These are phyloP conservation scores for Pulveroboletus frians DNA, from an alignment of 768 basidiomycete genomes.

Conservation along the genomic window DNA sequence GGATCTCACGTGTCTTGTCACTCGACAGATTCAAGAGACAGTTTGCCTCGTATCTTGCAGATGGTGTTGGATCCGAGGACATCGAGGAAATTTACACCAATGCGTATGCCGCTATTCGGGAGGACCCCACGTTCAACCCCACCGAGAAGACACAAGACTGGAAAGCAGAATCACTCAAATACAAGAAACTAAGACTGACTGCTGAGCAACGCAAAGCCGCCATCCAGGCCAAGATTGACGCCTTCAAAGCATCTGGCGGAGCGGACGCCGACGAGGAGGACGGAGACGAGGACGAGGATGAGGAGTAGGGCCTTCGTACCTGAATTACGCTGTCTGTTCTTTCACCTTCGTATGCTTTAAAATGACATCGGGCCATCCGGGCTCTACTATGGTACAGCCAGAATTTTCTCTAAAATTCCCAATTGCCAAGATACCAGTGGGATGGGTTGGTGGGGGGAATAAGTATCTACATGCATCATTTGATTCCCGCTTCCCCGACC, in stretches of 20 bases:
- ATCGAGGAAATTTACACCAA: conserved; percentile 94
- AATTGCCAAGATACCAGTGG: conserved; percentile 54
- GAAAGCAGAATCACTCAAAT: conserved; percentile 79
- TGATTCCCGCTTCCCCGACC: conserved; percentile 39
- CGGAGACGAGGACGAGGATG: conserved; percentile 26
- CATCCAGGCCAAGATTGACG: conserved; percentile 85
- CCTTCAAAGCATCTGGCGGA: conserved; percentile 70
- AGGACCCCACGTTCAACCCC: conserved; percentile 86
- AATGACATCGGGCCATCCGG: conserved; percentile 12
- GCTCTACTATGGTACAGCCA: conserved; percentile 19
- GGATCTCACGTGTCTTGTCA: conserved; percentile 5
- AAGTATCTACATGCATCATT: conserved; percentile 40
- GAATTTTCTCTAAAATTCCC: conserved; percentile 40
- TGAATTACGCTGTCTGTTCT: neutral
- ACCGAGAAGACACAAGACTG: conserved; percentile 88
- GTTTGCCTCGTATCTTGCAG: conserved; percentile 91
- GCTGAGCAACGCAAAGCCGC: conserved; percentile 69
- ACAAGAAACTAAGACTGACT: conserved; percentile 64
- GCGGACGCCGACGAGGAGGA: conserved; percentile 43
- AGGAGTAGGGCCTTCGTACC: conserved; percentile 47
- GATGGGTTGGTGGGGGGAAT: conserved; percentile 27
- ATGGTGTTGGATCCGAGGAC: conserved; percentile 92
- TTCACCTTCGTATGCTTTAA: conserved; percentile 5
- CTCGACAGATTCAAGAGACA: conserved; percentile 87
- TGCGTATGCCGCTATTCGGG: conserved; percentile 93